phyloP scores from a whole-genome alignment of 129 eudicot species.

The Pittosporum tobira region DNA sequence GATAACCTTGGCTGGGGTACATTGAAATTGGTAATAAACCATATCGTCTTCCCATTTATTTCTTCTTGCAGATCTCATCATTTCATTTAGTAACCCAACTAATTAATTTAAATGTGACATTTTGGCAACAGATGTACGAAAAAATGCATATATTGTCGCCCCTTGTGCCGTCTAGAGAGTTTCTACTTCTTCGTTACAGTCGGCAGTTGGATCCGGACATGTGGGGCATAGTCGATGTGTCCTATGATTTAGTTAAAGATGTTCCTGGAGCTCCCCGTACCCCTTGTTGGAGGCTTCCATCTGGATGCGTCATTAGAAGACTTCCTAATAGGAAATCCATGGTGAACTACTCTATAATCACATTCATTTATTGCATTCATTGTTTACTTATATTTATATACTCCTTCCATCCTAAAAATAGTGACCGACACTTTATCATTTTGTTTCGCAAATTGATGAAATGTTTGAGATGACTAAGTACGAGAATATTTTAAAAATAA shows the following conservation, averaged over 20 bases:
- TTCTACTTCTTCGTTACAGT: not conserved
- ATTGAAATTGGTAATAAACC: not conserved
- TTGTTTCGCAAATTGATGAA: too few relatives aligned
- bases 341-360: not conserved
- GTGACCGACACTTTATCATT: too few relatives aligned
- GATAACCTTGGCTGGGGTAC: not conserved
- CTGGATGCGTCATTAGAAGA: not conserved
- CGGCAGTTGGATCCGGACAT: not conserved
- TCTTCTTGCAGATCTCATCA: too few relatives aligned
- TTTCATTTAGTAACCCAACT: too few relatives aligned
- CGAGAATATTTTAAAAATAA: too few relatives aligned
- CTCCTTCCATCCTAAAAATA: too few relatives aligned
- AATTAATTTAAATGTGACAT: too few relatives aligned
- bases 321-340: not conserved
- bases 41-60: not conserved
- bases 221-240: not conserved
- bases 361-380: too few relatives aligned
- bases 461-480: too few relatives aligned
- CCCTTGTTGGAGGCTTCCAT: constrained; percentile 1
- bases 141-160: not conserved
- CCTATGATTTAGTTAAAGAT: not conserved
- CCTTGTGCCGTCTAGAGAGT: not conserved
- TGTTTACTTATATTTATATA: too few relatives aligned
- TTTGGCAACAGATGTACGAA: not conserved
- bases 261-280: not conserved